Conservation (phyloP, 805 yeast species). For the Priceomyces medius region DNA sequence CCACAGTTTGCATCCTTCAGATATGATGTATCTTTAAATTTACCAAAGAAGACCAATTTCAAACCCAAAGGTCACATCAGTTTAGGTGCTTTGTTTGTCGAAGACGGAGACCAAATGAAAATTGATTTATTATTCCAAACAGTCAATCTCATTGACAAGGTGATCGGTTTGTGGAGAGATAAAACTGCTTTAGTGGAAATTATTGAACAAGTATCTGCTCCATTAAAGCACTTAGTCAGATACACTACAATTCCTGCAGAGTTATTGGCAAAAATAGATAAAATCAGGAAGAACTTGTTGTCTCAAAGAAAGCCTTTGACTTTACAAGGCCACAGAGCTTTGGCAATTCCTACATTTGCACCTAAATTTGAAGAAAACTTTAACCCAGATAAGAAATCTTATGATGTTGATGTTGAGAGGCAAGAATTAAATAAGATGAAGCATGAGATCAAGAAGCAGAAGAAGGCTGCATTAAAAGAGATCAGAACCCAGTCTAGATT, state of each 20-base stretch:
- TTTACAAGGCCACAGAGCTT: slow-evolving; percentile 78
- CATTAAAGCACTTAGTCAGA: slow-evolving; percentile 41
- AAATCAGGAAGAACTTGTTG: slow-evolving; percentile 38
- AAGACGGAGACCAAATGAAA: slow-evolving; percentile 17
- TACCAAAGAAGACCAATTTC: slow-evolving; percentile 17
- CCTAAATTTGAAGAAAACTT: slow-evolving; percentile 95
- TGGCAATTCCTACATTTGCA: slow-evolving; percentile 79
- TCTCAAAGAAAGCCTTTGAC: slow-evolving; percentile 56
- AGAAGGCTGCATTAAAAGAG: slow-evolving; percentile 83
- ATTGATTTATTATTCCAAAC: slow-evolving; percentile 34
- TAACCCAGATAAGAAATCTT: slow-evolving; percentile 92
- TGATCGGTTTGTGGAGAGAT: slow-evolving; percentile 56
- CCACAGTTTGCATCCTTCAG: slow-evolving; percentile 3
- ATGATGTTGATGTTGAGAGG: slow-evolving; percentile 78
- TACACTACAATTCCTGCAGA: slow-evolving; percentile 36
- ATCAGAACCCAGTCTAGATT: slow-evolving; percentile 86
- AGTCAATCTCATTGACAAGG: slow-evolving; percentile 28
- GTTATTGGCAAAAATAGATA: slow-evolving; percentile 49
- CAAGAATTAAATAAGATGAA: slow-evolving; percentile 81
- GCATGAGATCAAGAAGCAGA: slow-evolving; percentile 86
- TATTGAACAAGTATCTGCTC: slow-evolving; percentile 42
- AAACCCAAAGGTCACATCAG: slow-evolving; percentile 4
- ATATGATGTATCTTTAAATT: slow-evolving; percentile 13
- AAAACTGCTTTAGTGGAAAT: slow-evolving; percentile 62
- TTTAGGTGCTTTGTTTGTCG: slow-evolving; percentile 11